phyloP scores from a whole-genome alignment of 1,139 yeast species.

The Saccharomyces uvarum region DNA sequence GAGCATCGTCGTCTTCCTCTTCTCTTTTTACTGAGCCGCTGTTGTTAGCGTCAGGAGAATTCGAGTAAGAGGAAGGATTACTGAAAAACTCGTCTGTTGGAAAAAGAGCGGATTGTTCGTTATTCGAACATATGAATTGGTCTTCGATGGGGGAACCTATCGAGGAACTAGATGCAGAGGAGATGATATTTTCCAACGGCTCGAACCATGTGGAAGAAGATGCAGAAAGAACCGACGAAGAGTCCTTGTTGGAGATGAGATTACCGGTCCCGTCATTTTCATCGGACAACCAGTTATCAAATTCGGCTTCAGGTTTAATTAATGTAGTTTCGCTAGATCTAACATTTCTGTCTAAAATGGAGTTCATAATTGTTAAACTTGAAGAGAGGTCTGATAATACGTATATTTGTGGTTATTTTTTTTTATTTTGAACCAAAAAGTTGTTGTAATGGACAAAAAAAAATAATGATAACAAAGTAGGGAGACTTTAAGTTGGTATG shows the following conservation, averaged over 20 bases:
- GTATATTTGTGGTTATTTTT: neutral
- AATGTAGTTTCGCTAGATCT: neutral
- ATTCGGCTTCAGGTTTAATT: neutral
- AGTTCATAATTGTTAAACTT: neutral
- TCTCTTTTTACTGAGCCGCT: neutral
- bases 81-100: conserved; percentile 6
- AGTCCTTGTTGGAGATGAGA: neutral
- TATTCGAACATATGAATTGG: neutral
- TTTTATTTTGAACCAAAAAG: neutral
- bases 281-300: neutral
- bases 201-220: conserved; percentile 24
- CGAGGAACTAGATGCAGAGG: conserved; percentile 23
- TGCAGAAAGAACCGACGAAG: conserved; percentile 2
- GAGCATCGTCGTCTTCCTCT: neutral
- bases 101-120: conserved; percentile 1
- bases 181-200: conserved; percentile 22
- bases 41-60: conserved; percentile 5
- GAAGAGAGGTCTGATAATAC: neutral
- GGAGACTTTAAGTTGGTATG: neutral
- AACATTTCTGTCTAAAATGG: neutral
- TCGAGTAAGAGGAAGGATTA: conserved; percentile 9
- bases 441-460: neutral
- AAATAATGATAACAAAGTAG: neutral
- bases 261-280: neutral
- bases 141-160: conserved; percentile 23